Conservation (phyloP, 2,329 filamentous ascomycete genomes). For the Seiridium cupressi region DNA sequence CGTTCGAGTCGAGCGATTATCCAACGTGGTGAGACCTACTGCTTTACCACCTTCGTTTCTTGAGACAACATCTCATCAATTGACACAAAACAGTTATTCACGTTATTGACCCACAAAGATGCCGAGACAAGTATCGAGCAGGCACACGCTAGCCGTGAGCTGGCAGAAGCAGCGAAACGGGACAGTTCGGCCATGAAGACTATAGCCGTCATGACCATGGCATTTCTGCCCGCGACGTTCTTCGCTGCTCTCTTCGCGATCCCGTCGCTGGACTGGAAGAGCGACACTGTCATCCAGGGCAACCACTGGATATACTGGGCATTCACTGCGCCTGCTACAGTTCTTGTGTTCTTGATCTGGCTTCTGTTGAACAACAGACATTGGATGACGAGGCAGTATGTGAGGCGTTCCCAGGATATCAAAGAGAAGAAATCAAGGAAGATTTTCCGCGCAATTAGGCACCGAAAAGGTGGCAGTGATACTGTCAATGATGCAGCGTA, state of each 20-base stretch:
- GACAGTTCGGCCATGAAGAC: constrained; percentile 33
- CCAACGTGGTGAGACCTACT: not conserved
- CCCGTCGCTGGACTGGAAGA: constrained; percentile 7
- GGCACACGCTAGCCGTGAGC: not conserved
- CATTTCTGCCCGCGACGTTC: constrained; percentile 33
- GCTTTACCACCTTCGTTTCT: too few relatives aligned
- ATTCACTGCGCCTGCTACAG: not conserved
- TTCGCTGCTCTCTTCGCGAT: constrained; percentile 14
- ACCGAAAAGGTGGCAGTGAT: too few relatives aligned
- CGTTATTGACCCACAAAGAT: not conserved
- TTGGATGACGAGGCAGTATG: not conserved
- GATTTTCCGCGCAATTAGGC: too few relatives aligned
- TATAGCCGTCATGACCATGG: constrained; percentile 29
- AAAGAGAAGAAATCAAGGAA: not conserved
- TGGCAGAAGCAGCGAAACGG: constrained; percentile 20
- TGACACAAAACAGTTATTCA: not conserved
- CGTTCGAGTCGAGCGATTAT: not conserved
- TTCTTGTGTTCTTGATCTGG: constrained; percentile 3
- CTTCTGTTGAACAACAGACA: not conserved
- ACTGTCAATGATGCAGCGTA: too few relatives aligned
- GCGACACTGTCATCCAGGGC: not conserved
- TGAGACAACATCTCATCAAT: not conserved
- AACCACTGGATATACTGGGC: constrained; percentile 6
- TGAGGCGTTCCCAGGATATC: not conserved
- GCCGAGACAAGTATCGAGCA: not conserved